phyloP scores from a whole-genome alignment of 345 rosid genomes.

The Gossypium longicalyx region DNA sequence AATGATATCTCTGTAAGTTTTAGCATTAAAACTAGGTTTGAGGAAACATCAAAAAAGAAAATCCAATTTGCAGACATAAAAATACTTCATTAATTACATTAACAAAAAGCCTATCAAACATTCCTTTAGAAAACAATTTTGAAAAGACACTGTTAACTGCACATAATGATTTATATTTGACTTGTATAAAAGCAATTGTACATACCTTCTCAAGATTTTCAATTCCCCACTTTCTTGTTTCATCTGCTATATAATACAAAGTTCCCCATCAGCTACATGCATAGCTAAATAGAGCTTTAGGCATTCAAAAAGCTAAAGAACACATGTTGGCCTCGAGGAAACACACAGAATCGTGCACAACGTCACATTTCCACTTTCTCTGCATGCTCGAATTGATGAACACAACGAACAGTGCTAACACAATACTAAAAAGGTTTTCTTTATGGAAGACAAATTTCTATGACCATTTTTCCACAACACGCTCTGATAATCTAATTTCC shows the following conservation, averaged over 20 bases:
- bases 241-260: not conserved
- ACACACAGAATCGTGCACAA: not conserved
- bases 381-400: slow-evolving; percentile 3
- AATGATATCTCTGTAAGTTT: not conserved
- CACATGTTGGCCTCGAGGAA: not conserved
- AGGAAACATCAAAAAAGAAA: not conserved
- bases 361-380: slow-evolving; percentile 2
- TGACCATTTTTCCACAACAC: slow-evolving; percentile 57
- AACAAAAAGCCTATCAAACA: not conserved
- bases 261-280: not conserved
- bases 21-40: not conserved
- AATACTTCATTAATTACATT: not conserved
- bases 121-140: not conserved
- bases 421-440: not conserved
- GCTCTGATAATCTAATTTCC: slow-evolving; percentile 52
- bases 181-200: not conserved
- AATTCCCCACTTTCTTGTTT: not conserved
- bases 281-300: not conserved
- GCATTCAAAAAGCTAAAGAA: not conserved
- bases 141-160: not conserved
- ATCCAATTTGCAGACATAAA: not conserved
- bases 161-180: not conserved
- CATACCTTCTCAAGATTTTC: not conserved
- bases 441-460: slow-evolving; percentile 16
- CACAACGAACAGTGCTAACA: not conserved